Conservation (phyloP, 2,329 filamentous ascomycete species). For the Nemania serpens region DNA sequence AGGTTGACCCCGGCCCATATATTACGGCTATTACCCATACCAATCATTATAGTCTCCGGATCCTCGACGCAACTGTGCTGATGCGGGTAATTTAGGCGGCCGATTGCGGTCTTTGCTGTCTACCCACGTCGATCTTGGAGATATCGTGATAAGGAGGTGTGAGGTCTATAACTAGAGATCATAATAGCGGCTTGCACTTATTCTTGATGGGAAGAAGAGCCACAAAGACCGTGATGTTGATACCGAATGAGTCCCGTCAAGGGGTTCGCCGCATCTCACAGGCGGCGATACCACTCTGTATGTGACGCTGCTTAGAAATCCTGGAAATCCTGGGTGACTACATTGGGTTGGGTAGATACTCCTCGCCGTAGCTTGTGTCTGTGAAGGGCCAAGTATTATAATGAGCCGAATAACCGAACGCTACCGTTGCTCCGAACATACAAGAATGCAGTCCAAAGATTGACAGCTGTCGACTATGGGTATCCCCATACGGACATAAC, state of each 20-base stretch:
- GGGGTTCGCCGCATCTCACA: background rate
- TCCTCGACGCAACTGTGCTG: background rate
- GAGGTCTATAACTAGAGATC: background rate
- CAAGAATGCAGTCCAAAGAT: background rate
- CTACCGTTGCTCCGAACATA: conserved; percentile 4
- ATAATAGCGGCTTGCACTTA: background rate
- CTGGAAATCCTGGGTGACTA: background rate
- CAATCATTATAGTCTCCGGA: conserved; percentile 10
- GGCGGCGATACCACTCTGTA: background rate
- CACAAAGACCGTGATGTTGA: background rate
- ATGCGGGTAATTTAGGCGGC: conserved; percentile 26
- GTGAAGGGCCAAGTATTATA: conserved; percentile 1
- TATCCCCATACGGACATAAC: background rate
- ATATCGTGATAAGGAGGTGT: background rate
- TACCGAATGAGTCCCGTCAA: background rate
- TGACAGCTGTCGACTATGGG: background rate
- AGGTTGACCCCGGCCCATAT: conserved; percentile 14
- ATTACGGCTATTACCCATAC: conserved; percentile 23
- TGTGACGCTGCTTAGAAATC: background rate
- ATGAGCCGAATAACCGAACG: conserved; percentile 18
- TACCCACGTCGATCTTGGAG: background rate
- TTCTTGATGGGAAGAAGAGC: background rate
- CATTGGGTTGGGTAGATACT: background rate
- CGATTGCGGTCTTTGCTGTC: background rate
- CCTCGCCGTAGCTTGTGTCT: background rate